These are phyloP conservation scores for Mortierella sp. DNA, from an alignment of 371 early-diverging fungal species.

Conservation along the genomic window DNA sequence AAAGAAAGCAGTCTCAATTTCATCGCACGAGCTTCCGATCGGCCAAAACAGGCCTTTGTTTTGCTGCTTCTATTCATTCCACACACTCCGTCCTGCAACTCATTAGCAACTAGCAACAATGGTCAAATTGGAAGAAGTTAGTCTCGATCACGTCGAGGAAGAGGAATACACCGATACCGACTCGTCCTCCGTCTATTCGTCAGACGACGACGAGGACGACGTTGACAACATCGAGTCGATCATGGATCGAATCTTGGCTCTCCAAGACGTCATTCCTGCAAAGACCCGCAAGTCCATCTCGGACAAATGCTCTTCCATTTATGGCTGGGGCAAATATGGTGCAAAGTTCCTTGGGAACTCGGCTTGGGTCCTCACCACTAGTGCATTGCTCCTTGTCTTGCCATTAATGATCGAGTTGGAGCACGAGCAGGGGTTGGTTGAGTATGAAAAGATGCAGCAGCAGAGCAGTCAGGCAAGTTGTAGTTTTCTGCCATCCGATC, in stretches of 20 bases:
- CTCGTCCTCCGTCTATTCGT: slow-evolving; percentile 51
- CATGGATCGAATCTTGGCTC: slow-evolving; percentile 78
- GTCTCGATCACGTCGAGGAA: slow-evolving; percentile 51
- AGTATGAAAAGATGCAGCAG: slow-evolving; percentile 82
- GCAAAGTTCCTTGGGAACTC: slow-evolving; percentile 77
- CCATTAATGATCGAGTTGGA: slow-evolving; percentile 82
- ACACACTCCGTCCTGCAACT: background rate
- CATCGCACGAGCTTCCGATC: background rate
- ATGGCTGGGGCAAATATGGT: slow-evolving; percentile 69
- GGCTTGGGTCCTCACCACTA: slow-evolving; percentile 87
- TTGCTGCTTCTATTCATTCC: slow-evolving; percentile 2
- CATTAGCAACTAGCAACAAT: slow-evolving; percentile 17
- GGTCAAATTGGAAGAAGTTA: slow-evolving; percentile 57
- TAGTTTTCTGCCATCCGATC: background rate
- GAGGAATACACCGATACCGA: slow-evolving; percentile 54
- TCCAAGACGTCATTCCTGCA: slow-evolving; percentile 82
- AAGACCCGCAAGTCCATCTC: slow-evolving; percentile 73
- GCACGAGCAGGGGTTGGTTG: slow-evolving; percentile 81
- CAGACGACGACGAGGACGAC: slow-evolving; percentile 58
- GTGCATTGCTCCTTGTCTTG: slow-evolving; percentile 80
- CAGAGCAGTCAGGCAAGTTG: slow-evolving; percentile 56
- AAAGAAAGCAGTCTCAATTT: slow-evolving; percentile 3
- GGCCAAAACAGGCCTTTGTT: background rate
- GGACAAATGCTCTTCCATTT: slow-evolving; percentile 63
- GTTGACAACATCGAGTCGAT: slow-evolving; percentile 58